Conservation (phyloP, 1,284 basidiomycete genomes). For the Rhodotorula sp. region DNA sequence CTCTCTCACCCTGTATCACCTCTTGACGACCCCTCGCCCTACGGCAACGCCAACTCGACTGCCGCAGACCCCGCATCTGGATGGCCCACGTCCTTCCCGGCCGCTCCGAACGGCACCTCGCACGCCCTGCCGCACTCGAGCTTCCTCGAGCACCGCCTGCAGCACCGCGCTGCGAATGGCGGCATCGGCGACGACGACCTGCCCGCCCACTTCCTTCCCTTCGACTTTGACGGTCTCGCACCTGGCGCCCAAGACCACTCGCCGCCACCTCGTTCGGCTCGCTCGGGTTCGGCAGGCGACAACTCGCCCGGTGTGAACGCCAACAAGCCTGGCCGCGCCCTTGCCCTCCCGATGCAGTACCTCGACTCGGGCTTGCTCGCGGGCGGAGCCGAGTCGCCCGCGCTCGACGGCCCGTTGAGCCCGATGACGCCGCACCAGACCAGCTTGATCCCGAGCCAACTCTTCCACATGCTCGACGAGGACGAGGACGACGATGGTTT, state of each 20-base stretch:
- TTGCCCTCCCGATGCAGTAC: conserved; percentile 35
- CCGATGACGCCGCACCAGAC: conserved; percentile 46
- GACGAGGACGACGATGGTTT: conserved; percentile 44
- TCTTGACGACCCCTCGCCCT: conserved; percentile 20
- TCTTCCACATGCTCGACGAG: conserved; percentile 46
- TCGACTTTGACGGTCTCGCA: conserved; percentile 28
- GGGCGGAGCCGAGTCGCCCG: conserved; percentile 18
- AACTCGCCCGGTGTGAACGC: not conserved
- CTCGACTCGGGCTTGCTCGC: conserved; percentile 40
- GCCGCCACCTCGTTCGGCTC: not conserved
- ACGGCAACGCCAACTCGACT: conserved; percentile 1
- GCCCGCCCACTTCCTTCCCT: conserved; percentile 29
- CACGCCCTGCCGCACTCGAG: conserved; percentile 18
- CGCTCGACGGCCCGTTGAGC: conserved; percentile 36
- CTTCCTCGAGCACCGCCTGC: conserved; percentile 43
- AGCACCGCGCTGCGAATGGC: conserved; percentile 30
- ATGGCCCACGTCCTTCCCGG: conserved; percentile 26
- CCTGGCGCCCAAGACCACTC: not conserved
- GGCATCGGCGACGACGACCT: conserved; percentile 22
- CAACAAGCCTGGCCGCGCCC: not conserved
- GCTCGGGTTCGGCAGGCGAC: not conserved
- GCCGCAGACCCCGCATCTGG: conserved; percentile 16
- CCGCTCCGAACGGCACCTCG: conserved; percentile 6
- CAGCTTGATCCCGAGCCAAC: conserved; percentile 43
- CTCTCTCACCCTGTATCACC: conserved; percentile 31